Evolutionary conservation across 371 early-diverging fungal genomes (phyloP), one percentile per base, ranked within the genome.

Genomic region (Syncephalastrum sp.): DNA sequence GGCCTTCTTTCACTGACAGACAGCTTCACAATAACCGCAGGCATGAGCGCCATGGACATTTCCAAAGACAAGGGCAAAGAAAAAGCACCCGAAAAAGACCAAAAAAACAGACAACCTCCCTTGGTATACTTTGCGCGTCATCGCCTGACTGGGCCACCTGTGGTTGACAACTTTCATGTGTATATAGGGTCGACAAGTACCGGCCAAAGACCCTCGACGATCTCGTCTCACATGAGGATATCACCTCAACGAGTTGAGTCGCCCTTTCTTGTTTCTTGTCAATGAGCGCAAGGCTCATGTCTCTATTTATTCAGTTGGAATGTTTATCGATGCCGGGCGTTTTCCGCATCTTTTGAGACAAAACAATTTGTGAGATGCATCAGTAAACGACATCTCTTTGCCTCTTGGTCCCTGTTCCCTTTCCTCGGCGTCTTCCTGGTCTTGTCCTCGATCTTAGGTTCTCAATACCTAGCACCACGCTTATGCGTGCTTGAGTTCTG

Each of bases 281-380:
- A 52, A 3, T 29, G 46, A 41, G 16, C 25, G 42, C 10, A 21
- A 33, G 24, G 14, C 45, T 21, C 13, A 48, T 57, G 19, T 42
- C 3, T 41, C 16, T 29, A 6, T 6, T 19, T 19, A 42, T 12
- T 59, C 21, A 87, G 94, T 97, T 47, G 82, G 90, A 57, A 73
- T 85, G 12, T 96, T 95, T 68, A 93, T 96, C 56, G 91, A 93
- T 42, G 84, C 89, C 50, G 86, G 90, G 63, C 80, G 88, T 54
- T 76, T 99, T n/a, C 99, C 99, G 16, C 98, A 99, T 69, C 79
- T 99, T 63, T 79, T 99, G 45, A n/a, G n/a, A n/a, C n/a, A n/a
- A n/a, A n/a, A n/a, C n/a, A n/a, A n/a, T n/a, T n/a, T n/a, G n/a
- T n/a, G n/a, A n/a, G n/a, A n/a, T n/a, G n/a, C n/a, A n/a, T n/a